phyloP scores from a whole-genome alignment of 2,329 filamentous ascomycete genomes.

The Trichoderma arundinaceum region DNA sequence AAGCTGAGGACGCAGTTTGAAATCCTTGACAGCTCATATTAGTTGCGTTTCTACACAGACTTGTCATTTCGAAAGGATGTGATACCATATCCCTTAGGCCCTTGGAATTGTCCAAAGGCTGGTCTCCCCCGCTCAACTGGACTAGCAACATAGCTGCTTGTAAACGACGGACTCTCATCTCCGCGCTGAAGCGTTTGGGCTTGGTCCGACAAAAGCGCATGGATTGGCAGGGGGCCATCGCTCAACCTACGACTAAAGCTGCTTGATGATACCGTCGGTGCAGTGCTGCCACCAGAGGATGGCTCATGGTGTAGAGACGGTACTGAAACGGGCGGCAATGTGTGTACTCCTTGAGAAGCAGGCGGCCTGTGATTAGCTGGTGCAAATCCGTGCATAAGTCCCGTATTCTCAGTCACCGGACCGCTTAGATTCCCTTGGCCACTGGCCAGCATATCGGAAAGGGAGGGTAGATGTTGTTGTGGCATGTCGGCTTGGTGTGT shows the following conservation, averaged over 20 bases:
- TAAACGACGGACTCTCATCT: conserved; percentile 32
- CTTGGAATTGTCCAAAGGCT: conserved; percentile 36
- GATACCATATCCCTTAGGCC: conserved; percentile 47
- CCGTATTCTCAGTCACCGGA: conserved; percentile 6
- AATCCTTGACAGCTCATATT: conserved; percentile 43
- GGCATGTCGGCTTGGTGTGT: conserved; percentile 34
- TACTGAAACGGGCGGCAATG: conserved; percentile 40
- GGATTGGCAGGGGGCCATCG: conserved; percentile 60
- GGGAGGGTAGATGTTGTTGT: conserved; percentile 51
- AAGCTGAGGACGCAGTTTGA: conserved; percentile 43
- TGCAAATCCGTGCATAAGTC: conserved; percentile 37
- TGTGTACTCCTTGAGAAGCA: conserved; percentile 38
- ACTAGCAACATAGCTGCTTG: conserved; percentile 35
- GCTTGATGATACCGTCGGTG: conserved; percentile 48
- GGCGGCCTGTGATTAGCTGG: conserved; percentile 42
- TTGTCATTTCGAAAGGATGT: conserved; percentile 33
- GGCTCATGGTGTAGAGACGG: conserved; percentile 54
- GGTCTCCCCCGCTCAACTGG: conserved; percentile 38
- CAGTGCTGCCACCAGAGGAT: conserved; percentile 52
- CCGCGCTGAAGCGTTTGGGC: conserved; percentile 34
- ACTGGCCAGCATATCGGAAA: conserved; percentile 56
- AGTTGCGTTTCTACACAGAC: conserved; percentile 38
- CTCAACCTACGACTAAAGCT: conserved; percentile 50
- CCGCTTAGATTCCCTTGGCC: conserved; percentile 33
- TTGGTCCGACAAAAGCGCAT: conserved; percentile 56